Base-by-base conservation (phyloP, 2,329 filamentous ascomycete genomes). In the Dactylellina cionopaga region DNA sequence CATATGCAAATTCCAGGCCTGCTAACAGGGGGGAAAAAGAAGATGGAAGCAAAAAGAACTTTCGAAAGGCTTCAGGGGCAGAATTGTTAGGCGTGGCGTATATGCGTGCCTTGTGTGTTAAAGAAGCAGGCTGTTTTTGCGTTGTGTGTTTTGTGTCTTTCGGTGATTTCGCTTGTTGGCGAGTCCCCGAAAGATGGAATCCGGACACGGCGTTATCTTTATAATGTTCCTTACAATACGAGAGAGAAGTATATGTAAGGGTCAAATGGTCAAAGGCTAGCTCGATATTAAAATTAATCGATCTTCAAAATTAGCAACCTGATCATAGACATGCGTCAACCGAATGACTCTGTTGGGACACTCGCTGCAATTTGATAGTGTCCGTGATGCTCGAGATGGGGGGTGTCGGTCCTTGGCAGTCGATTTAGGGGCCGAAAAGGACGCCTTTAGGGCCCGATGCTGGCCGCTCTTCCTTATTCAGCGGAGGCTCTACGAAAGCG, bases 401-500 rank as follows among this genome's bases (percentile, higher is more conserved):
- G 7, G 27, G 19, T 31, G 27, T 60, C 68, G 68, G 68, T 9
- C 59, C 68, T 72, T 72, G 68, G 68, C 68, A 15, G 6, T 19
- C 5, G 13, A 15, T 19, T 59, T 68, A 49, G 63, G 63, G 63
- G 22, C 63, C 63, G 63, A 68, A 9, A 37, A 56, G 17, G 41
- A 9, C 15, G 27, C 27, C 17, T 5, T 11, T 24, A 47, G 49
- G 65, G 58, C 35, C 66, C 66, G 58, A 31, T 5, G 24, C n/a
- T n/a, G 9, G 46, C 17, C 2, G 17, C 4, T 27, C 15, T 5
- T 7, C 17, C 64, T 69, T 62, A 69, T 55, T 62, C 64, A 62
- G 55, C 55, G 55, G 64, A 60, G 54, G 64, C 55, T 62, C 55
- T 47, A 52, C 35, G 49, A 29, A 70, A 70, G 43, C 55, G 59